Conservation (phyloP, 2,329 filamentous ascomycete species). For the Didymosphaeria variabile region DNA sequence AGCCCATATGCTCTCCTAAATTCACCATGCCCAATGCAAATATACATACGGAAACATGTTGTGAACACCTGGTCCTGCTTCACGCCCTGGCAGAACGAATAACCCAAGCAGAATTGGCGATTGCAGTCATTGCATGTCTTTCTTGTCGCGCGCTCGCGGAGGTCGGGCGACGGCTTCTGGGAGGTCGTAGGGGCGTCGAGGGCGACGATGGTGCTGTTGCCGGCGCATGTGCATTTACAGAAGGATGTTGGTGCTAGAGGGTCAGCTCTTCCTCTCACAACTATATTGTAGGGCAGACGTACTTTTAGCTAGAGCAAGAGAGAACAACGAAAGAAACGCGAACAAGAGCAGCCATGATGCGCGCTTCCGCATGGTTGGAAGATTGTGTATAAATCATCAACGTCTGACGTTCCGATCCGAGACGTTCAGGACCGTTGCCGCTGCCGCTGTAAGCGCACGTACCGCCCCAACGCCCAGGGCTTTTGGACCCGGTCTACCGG, state of each 20-base stretch:
- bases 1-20: conserved; percentile 1
- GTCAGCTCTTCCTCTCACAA: conserved; percentile 13
- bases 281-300: conserved; percentile 26
- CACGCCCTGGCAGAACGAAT: conserved; percentile 68
- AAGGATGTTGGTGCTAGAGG: conserved; percentile 66
- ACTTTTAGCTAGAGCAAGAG: conserved; percentile 55
- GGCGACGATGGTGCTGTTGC: conserved; percentile 73
- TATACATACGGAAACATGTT: conserved; percentile 68
- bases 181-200: conserved; percentile 58
- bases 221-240: conserved; percentile 76
- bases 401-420: conserved; percentile 15
- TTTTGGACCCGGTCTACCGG: conserved; percentile 25
- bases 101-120: conserved; percentile 71
- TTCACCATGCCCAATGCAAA: not conserved
- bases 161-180: conserved; percentile 34
- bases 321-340: conserved; percentile 47
- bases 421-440: conserved; percentile 6
- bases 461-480: not conserved
- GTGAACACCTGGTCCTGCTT: conserved; percentile 72
- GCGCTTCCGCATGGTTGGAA: conserved; percentile 34
- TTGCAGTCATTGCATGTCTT: conserved; percentile 73
- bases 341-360: conserved; percentile 33
- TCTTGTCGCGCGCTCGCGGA: conserved; percentile 44
- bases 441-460: conserved; percentile 20
- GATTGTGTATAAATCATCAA: conserved; percentile 12